phyloP scores from a whole-genome alignment of 2,329 filamentous ascomycete genomes.

The Fusarium keratoplasticum region DNA sequence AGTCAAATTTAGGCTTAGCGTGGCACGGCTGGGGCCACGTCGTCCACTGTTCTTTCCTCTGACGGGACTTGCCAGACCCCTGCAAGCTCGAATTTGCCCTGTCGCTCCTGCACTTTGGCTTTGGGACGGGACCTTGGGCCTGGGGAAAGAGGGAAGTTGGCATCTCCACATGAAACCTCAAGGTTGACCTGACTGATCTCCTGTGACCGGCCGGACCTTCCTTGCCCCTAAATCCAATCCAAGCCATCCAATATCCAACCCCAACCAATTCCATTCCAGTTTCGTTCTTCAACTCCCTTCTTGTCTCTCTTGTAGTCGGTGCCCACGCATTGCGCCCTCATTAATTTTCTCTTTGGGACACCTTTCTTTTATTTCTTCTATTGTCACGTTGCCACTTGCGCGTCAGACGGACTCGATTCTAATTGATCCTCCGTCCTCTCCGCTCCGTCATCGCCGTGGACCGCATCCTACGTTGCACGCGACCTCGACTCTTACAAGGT shows the following conservation, averaged over 20 bases:
- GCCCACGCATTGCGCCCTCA: not conserved
- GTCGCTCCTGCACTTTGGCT: not conserved
- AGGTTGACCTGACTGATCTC: slow-evolving; percentile 4
- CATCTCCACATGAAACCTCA: slow-evolving; percentile 7
- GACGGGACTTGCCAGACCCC: slow-evolving; percentile 14
- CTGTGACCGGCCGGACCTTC: slow-evolving; percentile 31
- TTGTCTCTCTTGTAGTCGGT: slow-evolving; percentile 24
- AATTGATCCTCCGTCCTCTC: not conserved
- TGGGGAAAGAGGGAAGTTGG: slow-evolving; percentile 10
- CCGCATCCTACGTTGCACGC: slow-evolving; percentile 38
- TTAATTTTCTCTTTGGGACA: not conserved
- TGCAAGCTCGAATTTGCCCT: slow-evolving; percentile 15
- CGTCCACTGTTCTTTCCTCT: slow-evolving; percentile 19
- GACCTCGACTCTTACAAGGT: slow-evolving; percentile 25
- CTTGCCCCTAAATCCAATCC: slow-evolving; percentile 38
- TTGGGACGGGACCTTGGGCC: not conserved
- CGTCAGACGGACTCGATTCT: slow-evolving; percentile 11
- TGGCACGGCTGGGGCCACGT: slow-evolving; percentile 33
- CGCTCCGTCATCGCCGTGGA: slow-evolving; percentile 17
- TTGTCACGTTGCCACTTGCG: slow-evolving; percentile 1
- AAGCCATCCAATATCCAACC: slow-evolving; percentile 35
- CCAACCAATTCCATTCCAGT: slow-evolving; percentile 35
- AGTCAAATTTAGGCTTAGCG: slow-evolving; percentile 24
- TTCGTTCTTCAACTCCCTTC: slow-evolving; percentile 22
- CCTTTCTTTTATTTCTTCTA: slow-evolving; percentile 4